Evolutionary conservation across 441 rosid species (phyloP).

Genomic region (Francoa sonchifolia): DNA sequence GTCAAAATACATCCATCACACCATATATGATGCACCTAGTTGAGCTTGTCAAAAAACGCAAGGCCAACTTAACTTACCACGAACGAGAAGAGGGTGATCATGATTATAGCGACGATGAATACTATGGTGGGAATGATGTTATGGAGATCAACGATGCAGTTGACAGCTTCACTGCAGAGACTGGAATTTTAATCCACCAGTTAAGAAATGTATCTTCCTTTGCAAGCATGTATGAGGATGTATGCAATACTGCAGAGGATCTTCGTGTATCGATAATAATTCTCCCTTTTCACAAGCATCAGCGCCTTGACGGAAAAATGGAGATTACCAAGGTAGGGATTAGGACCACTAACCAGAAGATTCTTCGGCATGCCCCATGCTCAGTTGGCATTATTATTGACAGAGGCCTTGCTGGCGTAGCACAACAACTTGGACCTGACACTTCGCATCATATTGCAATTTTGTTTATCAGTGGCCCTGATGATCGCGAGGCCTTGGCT

Average conservation of each 20-base stretch:
- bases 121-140: conserved; percentile 64
- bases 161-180: conserved; percentile 40
- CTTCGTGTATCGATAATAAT: conserved; percentile 51
- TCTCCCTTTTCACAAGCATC: conserved; percentile 83
- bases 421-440: conserved; percentile 36
- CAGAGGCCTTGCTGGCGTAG: conserved; percentile 58
- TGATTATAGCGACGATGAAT: conserved; percentile 52
- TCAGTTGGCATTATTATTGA: conserved; percentile 63
- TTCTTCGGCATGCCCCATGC: conserved; percentile 65
- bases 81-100: conserved; percentile 48
- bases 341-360: conserved; percentile 54
- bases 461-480: conserved; percentile 75
- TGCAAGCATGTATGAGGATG: conserved; percentile 47
- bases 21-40: conserved; percentile 64
- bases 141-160: conserved; percentile 57
- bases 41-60: conserved; percentile 51
- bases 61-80: conserved; percentile 42
- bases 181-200: conserved; percentile 35
- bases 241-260: conserved; percentile 56
- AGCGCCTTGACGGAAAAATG: conserved; percentile 57
- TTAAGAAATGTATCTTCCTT: conserved; percentile 45
- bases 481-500: conserved; percentile 85
- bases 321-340: conserved; percentile 49
- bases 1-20: conserved; percentile 22
- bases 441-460: conserved; percentile 43